A percentile compares a stretch with the other conserved stretches of the same genome.
Evolutionary conservation across 768 basidiomycete species (phyloP).

Genomic region (Asterophora lycoperdoides): DNA sequence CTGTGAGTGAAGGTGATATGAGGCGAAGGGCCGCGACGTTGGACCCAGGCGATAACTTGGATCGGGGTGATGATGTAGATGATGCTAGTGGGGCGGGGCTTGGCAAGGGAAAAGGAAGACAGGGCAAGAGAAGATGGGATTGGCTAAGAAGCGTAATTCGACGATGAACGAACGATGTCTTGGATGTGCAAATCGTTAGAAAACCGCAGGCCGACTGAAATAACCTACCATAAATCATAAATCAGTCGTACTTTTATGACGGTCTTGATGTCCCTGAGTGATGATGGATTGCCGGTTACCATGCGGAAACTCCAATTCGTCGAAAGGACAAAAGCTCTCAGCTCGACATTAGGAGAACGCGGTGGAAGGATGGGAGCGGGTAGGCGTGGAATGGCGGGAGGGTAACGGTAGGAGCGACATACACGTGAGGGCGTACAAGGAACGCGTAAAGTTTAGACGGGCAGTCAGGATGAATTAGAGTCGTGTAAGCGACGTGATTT

Average conservation of each 20-base stretch:
- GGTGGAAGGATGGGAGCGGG: too few species aligned
- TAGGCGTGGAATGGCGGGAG: too few species aligned
- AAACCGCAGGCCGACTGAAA: background rate
- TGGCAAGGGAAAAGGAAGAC: conserved; percentile 8
- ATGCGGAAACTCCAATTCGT: too few species aligned
- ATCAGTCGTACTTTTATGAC: background rate
- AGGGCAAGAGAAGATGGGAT: conserved; percentile 19
- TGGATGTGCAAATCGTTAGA: too few species aligned
- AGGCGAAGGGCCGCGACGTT: conserved; percentile 15
- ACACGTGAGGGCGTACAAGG: conserved; percentile 11
- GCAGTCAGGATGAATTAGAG: background rate
- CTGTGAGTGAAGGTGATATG: conserved; percentile 50
- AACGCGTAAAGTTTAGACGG: background rate
- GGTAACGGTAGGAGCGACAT: too few species aligned
- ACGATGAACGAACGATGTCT: conserved; percentile 2
- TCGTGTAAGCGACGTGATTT: background rate
- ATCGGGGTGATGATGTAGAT: conserved; percentile 9
- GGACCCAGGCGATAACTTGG: conserved; percentile 5
- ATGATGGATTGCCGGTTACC: conserved; percentile 7
- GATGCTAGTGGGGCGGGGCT: background rate
- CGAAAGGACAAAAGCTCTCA: too few species aligned
- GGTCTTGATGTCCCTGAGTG: conserved; percentile 1
- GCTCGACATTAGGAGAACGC: too few species aligned
- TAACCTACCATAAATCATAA: conserved; percentile 2
- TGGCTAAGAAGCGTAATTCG: conserved; percentile 24